Evolutionary conservation across 192 early-diverging fungal species (phyloP).

Genomic region (Linnemannia exigua): DNA sequence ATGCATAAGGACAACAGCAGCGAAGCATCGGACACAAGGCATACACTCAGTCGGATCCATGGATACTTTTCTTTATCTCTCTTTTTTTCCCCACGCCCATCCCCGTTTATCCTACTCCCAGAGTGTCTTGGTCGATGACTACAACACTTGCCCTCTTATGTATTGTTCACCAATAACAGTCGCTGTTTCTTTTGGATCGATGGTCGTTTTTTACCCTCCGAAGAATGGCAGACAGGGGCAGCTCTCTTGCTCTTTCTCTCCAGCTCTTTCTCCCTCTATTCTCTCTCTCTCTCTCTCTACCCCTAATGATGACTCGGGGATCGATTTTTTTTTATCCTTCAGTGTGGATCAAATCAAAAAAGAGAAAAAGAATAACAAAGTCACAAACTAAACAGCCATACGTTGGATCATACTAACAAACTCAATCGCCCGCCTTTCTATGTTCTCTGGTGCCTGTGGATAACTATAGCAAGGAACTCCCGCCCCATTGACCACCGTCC

Average conservation of each 20-base stretch:
- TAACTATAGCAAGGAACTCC: slow-evolving; percentile 66
- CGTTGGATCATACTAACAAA: no score
- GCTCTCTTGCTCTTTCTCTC: background rate
- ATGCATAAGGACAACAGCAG: background rate
- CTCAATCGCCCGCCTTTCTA: background rate
- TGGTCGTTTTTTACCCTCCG: slow-evolving; percentile 1
- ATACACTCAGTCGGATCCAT: background rate
- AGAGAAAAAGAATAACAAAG: slow-evolving; percentile 30
- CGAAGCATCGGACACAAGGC: background rate
- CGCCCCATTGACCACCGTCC: slow-evolving; percentile 69
- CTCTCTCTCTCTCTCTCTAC: background rate
- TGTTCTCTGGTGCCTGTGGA: background rate
- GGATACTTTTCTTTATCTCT: background rate
- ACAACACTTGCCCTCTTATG: background rate
- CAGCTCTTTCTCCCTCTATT: no score
- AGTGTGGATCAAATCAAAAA: slow-evolving; percentile 4
- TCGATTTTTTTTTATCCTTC: background rate
- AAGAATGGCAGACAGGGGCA: background rate
- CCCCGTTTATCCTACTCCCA: background rate
- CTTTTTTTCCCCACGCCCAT: background rate
- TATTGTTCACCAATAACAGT: background rate
- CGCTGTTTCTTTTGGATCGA: background rate
- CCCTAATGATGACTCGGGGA: background rate
- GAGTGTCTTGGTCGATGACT: background rate
- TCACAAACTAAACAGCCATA: background rate